These are phyloP conservation scores for Stachybotrys elegans DNA, from an alignment of 2,329 filamentous ascomycete genomes.

Conservation along the genomic window DNA sequence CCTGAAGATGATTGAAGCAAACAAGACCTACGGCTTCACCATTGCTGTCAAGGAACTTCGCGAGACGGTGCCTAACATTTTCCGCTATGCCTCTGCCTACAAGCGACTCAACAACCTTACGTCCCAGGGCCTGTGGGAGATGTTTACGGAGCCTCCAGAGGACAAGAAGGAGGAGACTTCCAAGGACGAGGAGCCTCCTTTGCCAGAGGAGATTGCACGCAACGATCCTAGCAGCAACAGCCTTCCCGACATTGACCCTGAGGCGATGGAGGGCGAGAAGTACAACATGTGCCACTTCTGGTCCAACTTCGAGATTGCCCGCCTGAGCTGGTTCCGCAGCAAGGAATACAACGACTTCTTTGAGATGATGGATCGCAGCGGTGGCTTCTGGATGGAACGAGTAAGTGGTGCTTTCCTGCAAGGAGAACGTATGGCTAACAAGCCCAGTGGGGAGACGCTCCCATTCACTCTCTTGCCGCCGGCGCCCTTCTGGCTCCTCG, in stretches of 20 bases:
- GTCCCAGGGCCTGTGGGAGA: conserved; percentile 94
- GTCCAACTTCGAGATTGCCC: conserved; percentile 99
- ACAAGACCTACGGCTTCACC: conserved; percentile 98
- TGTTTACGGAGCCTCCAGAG: conserved; percentile 82
- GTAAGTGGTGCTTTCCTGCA: conserved; percentile 43
- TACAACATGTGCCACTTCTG: conserved; percentile 99
- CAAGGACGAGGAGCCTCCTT: conserved; percentile 58
- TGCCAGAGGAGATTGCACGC: conserved; percentile 78
- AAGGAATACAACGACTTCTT: conserved; percentile 98
- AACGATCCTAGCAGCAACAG: conserved; percentile 66
- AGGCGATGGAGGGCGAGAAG: conserved; percentile 93
- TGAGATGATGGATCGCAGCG: conserved; percentile 96
- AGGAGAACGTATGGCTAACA: conserved; percentile 16
- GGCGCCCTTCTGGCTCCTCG: conserved; percentile 74
- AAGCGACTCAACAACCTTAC: conserved; percentile 87
- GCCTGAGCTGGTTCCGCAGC: conserved; percentile 91
- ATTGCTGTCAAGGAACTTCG: conserved; percentile 97
- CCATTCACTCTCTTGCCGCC: conserved; percentile 94
- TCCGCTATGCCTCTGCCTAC: conserved; percentile 97
- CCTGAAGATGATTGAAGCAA: conserved; percentile 84
- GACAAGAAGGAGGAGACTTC: conserved; percentile 56
- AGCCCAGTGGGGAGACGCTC: conserved; percentile 89
- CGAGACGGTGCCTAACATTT: conserved; percentile 97
- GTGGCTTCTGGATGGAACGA: conserved; percentile 98
- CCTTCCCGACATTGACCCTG: conserved; percentile 78